Percentiles rank a stretch among this genome's conserved stretches.
These are phyloP conservation scores for Amanita molliuscula DNA, from an alignment of 768 basidiomycete genomes.

Conservation along the genomic window DNA sequence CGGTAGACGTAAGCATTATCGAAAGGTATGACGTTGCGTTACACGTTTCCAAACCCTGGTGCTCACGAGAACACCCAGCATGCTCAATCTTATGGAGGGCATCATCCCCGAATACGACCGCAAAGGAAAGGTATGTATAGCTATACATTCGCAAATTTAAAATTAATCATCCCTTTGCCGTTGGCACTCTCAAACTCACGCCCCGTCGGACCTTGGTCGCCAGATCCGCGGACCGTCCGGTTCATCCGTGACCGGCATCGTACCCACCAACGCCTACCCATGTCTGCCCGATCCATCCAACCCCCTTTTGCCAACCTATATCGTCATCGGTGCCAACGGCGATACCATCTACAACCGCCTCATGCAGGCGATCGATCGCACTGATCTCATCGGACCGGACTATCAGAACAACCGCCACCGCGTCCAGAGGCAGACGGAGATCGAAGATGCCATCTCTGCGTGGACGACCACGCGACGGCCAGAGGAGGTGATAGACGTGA, in stretches of 20 bases:
- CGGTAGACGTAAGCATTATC: slow-evolving; percentile 68
- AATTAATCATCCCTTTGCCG: no score
- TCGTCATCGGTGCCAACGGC: slow-evolving; percentile 67
- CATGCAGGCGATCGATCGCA: slow-evolving; percentile 49
- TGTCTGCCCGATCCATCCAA: slow-evolving; percentile 39
- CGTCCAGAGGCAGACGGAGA: slow-evolving; percentile 50
- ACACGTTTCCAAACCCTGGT: neutral
- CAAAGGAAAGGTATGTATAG: slow-evolving; percentile 42
- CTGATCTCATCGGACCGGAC: slow-evolving; percentile 45
- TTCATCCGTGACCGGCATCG: slow-evolving; percentile 66
- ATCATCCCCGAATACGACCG: slow-evolving; percentile 69
- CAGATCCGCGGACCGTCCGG: slow-evolving; percentile 65
- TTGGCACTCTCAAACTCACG: no score
- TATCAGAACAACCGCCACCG: slow-evolving; percentile 53
- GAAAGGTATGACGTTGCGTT: slow-evolving; percentile 39
- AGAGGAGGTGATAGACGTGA: slow-evolving; percentile 40
- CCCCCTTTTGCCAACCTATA: slow-evolving; percentile 35
- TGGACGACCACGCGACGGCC: slow-evolving; percentile 45
- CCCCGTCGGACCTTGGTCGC: neutral
- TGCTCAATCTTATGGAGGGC: slow-evolving; percentile 72
- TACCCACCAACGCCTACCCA: slow-evolving; percentile 67
- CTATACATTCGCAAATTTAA: neutral
- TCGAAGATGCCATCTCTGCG: slow-evolving; percentile 49
- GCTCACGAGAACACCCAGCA: slow-evolving; percentile 26
- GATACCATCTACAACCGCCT: slow-evolving; percentile 60